These are phyloP conservation scores for Trypanosoma platydactyli DNA, from an alignment of 208 protist species.

Conservation along the genomic window DNA sequence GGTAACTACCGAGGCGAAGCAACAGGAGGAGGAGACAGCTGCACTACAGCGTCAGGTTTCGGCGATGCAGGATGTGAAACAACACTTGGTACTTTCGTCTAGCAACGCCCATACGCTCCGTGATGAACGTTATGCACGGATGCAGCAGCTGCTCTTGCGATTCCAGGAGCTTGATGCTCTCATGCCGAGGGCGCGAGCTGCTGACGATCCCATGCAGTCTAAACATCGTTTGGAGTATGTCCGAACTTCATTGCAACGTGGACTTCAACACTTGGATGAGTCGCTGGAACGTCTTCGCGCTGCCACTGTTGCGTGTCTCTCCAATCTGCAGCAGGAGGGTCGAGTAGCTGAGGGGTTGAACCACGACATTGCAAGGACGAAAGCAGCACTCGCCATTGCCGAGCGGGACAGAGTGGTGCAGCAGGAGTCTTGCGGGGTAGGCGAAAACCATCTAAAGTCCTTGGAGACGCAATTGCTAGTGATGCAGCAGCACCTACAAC, in stretches of 20 bases:
- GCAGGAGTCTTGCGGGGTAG: slow-evolving; percentile 24
- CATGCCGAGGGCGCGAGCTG: not conserved
- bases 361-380: slow-evolving; percentile 18
- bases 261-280: slow-evolving; percentile 37
- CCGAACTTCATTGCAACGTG: slow-evolving; percentile 28
- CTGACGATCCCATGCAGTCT: slow-evolving; percentile 18
- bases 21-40: slow-evolving; percentile 25
- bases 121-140: slow-evolving; percentile 22
- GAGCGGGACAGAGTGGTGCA: slow-evolving; percentile 19
- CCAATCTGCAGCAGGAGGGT: slow-evolving; percentile 37
- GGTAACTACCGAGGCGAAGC: slow-evolving; percentile 21
- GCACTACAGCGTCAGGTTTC: slow-evolving; percentile 27
- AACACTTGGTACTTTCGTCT: not conserved
- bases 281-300: slow-evolving; percentile 34
- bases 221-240: slow-evolving; percentile 29
- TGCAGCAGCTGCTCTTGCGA: slow-evolving; percentile 32
- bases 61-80: slow-evolving; percentile 11
- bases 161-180: slow-evolving; percentile 24
- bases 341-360: slow-evolving; percentile 34
- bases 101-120: slow-evolving; percentile 25
- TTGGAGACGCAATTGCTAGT: slow-evolving; percentile 21
- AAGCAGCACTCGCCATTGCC: slow-evolving; percentile 17
- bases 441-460: slow-evolving; percentile 22
- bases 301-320: slow-evolving; percentile 32
- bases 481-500: slow-evolving; percentile 26